Conservation (phyloP, 805 yeast species). For the Wickerhamomyces queroliae region DNA sequence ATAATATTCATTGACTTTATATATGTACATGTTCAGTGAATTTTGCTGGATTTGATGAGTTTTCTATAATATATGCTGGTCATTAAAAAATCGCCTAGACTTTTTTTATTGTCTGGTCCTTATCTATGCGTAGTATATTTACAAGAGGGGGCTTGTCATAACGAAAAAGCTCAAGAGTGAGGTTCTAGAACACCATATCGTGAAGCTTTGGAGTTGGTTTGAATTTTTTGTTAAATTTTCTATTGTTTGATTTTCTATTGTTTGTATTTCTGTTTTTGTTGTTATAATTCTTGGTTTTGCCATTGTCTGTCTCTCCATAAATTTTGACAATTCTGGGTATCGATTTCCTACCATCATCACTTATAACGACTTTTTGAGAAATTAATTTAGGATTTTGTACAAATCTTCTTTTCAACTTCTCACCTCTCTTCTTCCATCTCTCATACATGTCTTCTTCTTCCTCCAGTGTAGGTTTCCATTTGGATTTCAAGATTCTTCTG, state of each 20-base stretch:
- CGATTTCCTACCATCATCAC: neutral
- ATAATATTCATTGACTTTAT: neutral
- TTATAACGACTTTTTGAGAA: conserved; percentile 7
- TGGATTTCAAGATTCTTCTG: conserved; percentile 69
- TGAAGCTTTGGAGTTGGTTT: too few species aligned
- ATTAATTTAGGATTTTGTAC: conserved; percentile 1
- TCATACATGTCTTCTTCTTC: conserved; percentile 40
- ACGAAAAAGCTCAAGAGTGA: too few species aligned
- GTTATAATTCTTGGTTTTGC: conserved; percentile 4
- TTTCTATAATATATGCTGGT: too few species aligned
- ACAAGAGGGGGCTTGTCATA: too few species aligned
- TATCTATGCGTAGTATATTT: too few species aligned
- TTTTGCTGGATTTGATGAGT: too few species aligned
- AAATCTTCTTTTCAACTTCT: conserved; percentile 22
- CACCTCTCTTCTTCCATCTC: conserved; percentile 52
- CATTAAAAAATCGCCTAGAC: too few species aligned
- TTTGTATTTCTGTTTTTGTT: conserved; percentile 1
- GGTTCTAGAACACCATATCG: too few species aligned
- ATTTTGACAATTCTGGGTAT: neutral
- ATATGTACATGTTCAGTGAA: neutral
- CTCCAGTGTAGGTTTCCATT: conserved; percentile 63
- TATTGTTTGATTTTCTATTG: neutral
- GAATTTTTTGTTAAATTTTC: too few species aligned
- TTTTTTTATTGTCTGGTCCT: too few species aligned
- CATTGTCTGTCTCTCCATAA: too few species aligned